These are phyloP conservation scores for Cladobotryum protrusum DNA, from an alignment of 2,329 filamentous ascomycete genomes.

Conservation along the genomic window DNA sequence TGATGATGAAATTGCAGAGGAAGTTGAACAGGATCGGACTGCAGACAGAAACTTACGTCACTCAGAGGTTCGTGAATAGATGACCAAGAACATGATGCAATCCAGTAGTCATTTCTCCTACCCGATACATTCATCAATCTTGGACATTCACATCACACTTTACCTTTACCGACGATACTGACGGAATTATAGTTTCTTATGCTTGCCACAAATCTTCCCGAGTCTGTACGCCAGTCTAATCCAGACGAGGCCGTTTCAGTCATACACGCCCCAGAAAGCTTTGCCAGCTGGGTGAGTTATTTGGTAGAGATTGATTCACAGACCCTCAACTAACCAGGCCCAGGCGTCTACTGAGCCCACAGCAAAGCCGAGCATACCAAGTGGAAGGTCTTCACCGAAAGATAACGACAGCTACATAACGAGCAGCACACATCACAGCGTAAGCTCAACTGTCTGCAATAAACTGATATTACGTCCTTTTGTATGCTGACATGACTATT, in stretches of 20 bases:
- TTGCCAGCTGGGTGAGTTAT: slow-evolving; percentile 65
- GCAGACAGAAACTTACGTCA: slow-evolving; percentile 15
- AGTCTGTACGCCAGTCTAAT: slow-evolving; percentile 50
- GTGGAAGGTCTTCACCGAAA: slow-evolving; percentile 32
- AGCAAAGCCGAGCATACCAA: slow-evolving; percentile 28
- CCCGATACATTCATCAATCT: too few relatives aligned
- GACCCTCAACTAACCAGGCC: slow-evolving; percentile 17
- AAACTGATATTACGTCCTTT: neutral
- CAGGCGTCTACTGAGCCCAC: slow-evolving; percentile 39
- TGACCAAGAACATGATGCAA: too few relatives aligned
- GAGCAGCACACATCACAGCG: slow-evolving; percentile 16
- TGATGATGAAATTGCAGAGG: slow-evolving; percentile 67
- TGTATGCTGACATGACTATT: slow-evolving; percentile 2
- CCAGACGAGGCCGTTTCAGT: slow-evolving; percentile 81
- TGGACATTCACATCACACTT: too few relatives aligned
- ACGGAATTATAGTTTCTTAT: slow-evolving; percentile 38
- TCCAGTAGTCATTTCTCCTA: too few relatives aligned
- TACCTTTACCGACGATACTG: slow-evolving; percentile 3
- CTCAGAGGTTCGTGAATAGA: slow-evolving; percentile 24
- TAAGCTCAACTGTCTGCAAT: slow-evolving; percentile 9
- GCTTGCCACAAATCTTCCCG: slow-evolving; percentile 52
- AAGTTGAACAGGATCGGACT: slow-evolving; percentile 35
- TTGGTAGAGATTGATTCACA: neutral
- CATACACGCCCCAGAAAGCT: slow-evolving; percentile 83
- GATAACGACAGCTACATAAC: slow-evolving; percentile 12